Conservation (phyloP, 805 yeast genomes). For the Torulaspora microellipsoides region DNA sequence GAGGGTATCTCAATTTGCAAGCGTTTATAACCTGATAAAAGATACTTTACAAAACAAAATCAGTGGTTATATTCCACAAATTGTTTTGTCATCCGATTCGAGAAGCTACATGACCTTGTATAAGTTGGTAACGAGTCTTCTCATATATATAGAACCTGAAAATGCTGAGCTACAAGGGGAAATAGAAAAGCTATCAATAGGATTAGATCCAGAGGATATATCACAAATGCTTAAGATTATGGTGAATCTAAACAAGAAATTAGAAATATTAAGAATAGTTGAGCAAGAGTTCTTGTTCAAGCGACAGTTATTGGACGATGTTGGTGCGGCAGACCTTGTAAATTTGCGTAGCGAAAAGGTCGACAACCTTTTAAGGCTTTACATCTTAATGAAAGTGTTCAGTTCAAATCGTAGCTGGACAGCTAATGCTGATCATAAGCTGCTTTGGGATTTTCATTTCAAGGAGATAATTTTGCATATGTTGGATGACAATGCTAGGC, state of each 20-base stretch:
- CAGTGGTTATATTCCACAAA: conserved; percentile 63
- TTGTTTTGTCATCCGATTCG: conserved; percentile 66
- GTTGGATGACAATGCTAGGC: conserved; percentile 52
- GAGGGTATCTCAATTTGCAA: conserved; percentile 44
- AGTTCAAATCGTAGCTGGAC: conserved; percentile 33
- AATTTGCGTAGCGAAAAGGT: conserved; percentile 37
- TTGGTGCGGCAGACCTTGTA: conserved; percentile 42
- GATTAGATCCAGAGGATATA: conserved; percentile 65
- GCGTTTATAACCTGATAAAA: conserved; percentile 25
- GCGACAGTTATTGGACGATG: conserved; percentile 46
- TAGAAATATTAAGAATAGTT: conserved; percentile 39
- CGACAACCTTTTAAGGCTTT: conserved; percentile 40
- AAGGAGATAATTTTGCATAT: conserved; percentile 71
- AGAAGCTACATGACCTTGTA: conserved; percentile 65
- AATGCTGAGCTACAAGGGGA: conserved; percentile 52
- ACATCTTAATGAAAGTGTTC: conserved; percentile 43
- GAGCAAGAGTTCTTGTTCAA: conserved; percentile 47
- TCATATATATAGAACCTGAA: conserved; percentile 72
- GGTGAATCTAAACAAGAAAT: conserved; percentile 44
- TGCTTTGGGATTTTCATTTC: conserved; percentile 61
- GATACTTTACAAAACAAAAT: conserved; percentile 42
- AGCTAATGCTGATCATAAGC: conserved; percentile 34
- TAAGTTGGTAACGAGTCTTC: conserved; percentile 54
- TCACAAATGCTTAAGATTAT: conserved; percentile 46
- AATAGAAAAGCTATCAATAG: conserved; percentile 60